phyloP scores from a whole-genome alignment of 352 stramenopile species.

The Phytophthora gonapodyides region DNA sequence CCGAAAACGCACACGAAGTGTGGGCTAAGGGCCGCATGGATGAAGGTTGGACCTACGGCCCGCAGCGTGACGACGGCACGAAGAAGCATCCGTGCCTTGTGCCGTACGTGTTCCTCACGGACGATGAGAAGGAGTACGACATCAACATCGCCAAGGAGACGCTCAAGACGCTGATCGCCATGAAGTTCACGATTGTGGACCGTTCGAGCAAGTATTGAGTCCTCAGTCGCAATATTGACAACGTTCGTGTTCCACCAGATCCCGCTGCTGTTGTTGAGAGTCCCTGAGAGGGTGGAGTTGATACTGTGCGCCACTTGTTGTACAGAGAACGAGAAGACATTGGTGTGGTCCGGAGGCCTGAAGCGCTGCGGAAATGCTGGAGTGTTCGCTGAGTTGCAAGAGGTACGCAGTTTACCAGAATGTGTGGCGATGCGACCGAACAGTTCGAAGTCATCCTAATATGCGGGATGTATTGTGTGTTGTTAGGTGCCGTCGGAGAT shows the following conservation, averaged over 20 bases:
- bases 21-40: constrained; percentile 89
- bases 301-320: too few species aligned
- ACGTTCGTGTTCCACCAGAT: constrained; percentile 13
- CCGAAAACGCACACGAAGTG: constrained; percentile 88
- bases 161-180: constrained; percentile 86
- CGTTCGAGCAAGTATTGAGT: constrained; percentile 61
- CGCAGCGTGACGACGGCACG: constrained; percentile 67
- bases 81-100: constrained; percentile 89
- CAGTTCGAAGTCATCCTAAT: constrained; percentile 4
- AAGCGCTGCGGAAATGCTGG: too few species aligned
- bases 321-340: not conserved
- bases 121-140: constrained; percentile 90
- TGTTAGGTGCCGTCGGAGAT: constrained; percentile 1
- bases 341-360: not conserved
- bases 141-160: constrained; percentile 89
- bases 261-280: constrained; percentile 2
- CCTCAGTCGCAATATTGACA: constrained; percentile 21
- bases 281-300: not conserved
- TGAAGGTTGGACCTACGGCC: constrained; percentile 86
- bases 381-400: too few species aligned
- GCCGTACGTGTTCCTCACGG: constrained; percentile 89
- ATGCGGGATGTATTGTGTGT: constrained; percentile 18
- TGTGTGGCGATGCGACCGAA: too few species aligned
- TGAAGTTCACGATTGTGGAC: constrained; percentile 86
- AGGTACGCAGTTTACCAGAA: too few species aligned